phyloP scores from a whole-genome alignment of 257 asterid species.

The Nyctanthes arbortristis region DNA sequence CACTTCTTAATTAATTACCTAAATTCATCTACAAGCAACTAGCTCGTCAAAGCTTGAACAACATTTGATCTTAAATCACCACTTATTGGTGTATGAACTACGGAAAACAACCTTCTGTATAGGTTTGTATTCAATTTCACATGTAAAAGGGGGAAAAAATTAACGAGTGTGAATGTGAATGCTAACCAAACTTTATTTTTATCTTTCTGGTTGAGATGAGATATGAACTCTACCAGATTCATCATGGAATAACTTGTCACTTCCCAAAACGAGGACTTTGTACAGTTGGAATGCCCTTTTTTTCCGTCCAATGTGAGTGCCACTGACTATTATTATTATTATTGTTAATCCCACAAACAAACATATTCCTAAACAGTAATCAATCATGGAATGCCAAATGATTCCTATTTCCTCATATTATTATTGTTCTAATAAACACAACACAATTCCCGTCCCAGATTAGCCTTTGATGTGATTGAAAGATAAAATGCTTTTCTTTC shows the following conservation, averaged over 20 bases:
- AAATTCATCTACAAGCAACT: too few species aligned
- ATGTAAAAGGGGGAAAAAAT: too few species aligned
- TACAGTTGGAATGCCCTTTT: neutral
- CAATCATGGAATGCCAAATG: neutral
- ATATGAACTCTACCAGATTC: neutral
- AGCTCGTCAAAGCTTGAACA: too few species aligned
- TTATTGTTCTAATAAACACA: neutral
- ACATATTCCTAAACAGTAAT: neutral
- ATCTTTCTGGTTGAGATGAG: neutral
- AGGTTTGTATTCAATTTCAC: too few species aligned
- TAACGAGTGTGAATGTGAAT: neutral
- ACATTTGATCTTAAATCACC: too few species aligned
- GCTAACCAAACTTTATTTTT: neutral
- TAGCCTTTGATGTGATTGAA: neutral
- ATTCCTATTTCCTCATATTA: neutral
- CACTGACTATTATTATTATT: constrained; percentile 4
- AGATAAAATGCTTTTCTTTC: neutral
- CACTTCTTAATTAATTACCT: too few species aligned
- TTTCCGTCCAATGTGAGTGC: neutral
- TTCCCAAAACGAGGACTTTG: neutral
- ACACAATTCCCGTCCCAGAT: neutral
- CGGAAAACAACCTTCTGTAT: too few species aligned
- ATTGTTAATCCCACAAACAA: neutral
- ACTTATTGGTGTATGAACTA: too few species aligned
- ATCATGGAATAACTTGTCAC: neutral